Percentiles rank a stretch among this genome's conserved stretches.
phyloP scores from a whole-genome alignment of 805 yeast genomes.

The Brettanomyces anomalus region DNA sequence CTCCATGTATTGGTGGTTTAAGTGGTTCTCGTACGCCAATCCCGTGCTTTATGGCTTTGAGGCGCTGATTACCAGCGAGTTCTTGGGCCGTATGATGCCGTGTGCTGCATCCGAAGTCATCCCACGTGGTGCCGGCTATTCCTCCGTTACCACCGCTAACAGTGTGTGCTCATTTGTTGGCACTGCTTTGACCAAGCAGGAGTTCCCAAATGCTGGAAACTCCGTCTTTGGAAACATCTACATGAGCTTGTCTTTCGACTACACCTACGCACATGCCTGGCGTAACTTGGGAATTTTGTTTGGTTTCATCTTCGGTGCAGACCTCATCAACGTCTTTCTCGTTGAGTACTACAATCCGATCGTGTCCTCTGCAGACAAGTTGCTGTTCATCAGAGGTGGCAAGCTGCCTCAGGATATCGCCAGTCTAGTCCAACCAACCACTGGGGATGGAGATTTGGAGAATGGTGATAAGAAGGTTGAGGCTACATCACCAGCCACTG shows the following conservation, averaged over 20 bases:
- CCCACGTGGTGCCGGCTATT: slow-evolving; percentile 50
- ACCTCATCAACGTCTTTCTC: slow-evolving; percentile 21
- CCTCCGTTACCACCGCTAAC: slow-evolving; percentile 27
- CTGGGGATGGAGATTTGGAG: slow-evolving; percentile 1
- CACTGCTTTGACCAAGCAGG: slow-evolving; percentile 24
- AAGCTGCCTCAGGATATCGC: slow-evolving; percentile 2
- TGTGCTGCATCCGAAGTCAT: slow-evolving; percentile 36
- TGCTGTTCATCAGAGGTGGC: slow-evolving; percentile 21
- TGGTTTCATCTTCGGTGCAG: slow-evolving; percentile 33
- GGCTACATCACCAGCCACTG: background rate
- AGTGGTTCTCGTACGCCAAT: slow-evolving; percentile 43
- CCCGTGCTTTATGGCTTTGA: slow-evolving; percentile 44
- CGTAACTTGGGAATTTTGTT: slow-evolving; percentile 57
- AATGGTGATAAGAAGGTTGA: background rate
- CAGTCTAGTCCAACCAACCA: background rate
- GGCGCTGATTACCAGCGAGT: slow-evolving; percentile 48
- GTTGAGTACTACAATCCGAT: slow-evolving; percentile 25
- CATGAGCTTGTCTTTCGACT: slow-evolving; percentile 36
- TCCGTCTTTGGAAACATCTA: slow-evolving; percentile 46
- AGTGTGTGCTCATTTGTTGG: slow-evolving; percentile 47
- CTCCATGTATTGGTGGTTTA: slow-evolving; percentile 53
- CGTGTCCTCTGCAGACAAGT: slow-evolving; percentile 26
- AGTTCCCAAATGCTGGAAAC: slow-evolving; percentile 20
- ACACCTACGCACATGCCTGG: slow-evolving; percentile 59
- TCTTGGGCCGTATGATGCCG: slow-evolving; percentile 41